Base-by-base conservation (phyloP, 306 rosid species). In the Astragalus membranaceus region DNA sequence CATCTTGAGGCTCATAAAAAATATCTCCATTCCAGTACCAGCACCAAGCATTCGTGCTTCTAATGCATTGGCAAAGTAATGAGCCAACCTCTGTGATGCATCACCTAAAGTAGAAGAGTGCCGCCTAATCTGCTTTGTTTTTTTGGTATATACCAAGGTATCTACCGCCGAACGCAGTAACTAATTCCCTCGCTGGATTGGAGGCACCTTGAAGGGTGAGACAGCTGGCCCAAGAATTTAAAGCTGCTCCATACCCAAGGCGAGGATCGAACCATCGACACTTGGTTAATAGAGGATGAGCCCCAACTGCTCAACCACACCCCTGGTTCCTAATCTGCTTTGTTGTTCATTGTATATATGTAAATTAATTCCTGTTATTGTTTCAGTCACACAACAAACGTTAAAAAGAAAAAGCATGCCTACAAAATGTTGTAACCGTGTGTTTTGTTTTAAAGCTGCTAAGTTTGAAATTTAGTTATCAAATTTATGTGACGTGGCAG, bases 31-130 rank as follows among this genome's bases (percentile, higher is more conserved):
- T 53, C 88, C 93, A 47, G 85, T 61, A 54, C 86, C 88, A 48
- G 79, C 74, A 11, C 96, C 97, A 52, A 81, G 78, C 75, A 89
- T 75, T 39, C 98, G 90, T 2, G 94, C 90, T 58, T 89, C 94
- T 30, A 92, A 78, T 52, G 81, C 84, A 52, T 87, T 80, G 6
- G 80, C 90, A 2, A 89, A 85, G 80, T 44, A 89, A 86, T 87
- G 84, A 47, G 96, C 94, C 84, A 89, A 47, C 55, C 94, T 89
- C 81, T 85, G 88, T 3, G 84, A 41, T 1, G 88, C 84, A 57
- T 89, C 92, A 5, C 98, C 98, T 0, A 13, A 41, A 5, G 75
- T 69, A n/a, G 86, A 79, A 56, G 96, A 87, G 72, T 89, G 84
- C 69, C 82, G 81, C 84, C 87, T 78, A 57, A 92, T 86, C 90